Conservation (phyloP, 495 filamentous ascomycete genomes). For the Tirmania nivea region DNA sequence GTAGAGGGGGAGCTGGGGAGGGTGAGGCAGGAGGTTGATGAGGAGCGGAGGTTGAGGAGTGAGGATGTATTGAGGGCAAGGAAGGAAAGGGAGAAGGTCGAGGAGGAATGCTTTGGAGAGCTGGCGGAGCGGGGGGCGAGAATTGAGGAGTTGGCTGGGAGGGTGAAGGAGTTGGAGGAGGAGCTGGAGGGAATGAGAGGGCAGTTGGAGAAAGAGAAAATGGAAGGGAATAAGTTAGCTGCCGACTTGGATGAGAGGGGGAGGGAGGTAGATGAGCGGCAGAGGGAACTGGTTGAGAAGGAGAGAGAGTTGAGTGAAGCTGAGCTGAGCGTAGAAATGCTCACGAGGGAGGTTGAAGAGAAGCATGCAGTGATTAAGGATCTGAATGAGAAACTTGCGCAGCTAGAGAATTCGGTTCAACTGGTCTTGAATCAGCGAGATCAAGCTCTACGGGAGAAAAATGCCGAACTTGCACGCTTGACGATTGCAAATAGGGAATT, state of each 20-base stretch:
- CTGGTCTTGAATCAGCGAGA: background rate
- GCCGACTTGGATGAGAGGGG: background rate
- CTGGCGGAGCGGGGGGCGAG: background rate
- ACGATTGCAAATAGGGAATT: background rate
- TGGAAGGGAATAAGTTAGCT: background rate
- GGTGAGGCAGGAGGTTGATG: background rate
- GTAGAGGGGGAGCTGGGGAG: background rate
- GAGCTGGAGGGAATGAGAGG: background rate
- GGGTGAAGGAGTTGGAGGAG: background rate
- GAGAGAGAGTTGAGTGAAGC: background rate
- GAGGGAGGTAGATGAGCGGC: background rate
- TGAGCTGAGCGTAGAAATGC: background rate
- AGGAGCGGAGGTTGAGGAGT: background rate
- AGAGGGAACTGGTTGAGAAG: background rate
- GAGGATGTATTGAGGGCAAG: background rate
- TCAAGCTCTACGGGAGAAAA: background rate
- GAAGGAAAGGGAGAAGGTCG: background rate
- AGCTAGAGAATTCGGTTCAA: background rate
- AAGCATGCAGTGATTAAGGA: background rate
- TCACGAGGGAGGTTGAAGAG: background rate
- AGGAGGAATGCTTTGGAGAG: conserved; percentile 1
- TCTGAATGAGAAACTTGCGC: background rate
- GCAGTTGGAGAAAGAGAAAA: background rate
- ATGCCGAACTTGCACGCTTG: background rate
- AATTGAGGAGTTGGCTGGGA: background rate